These are phyloP conservation scores for Blastocystis sp. DNA, from an alignment of 352 stramenopile genomes.

Conservation along the genomic window DNA sequence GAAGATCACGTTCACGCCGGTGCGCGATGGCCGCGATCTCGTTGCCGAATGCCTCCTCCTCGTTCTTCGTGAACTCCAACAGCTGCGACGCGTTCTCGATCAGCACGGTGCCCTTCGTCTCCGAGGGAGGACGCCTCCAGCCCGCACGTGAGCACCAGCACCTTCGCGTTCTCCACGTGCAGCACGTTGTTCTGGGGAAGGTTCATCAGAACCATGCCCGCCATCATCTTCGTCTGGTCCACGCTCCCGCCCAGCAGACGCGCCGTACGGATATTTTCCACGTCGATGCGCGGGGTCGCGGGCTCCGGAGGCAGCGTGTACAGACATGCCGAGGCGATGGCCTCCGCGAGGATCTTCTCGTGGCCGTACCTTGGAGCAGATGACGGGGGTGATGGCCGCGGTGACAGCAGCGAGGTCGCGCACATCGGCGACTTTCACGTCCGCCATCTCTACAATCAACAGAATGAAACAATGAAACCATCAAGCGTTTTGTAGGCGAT, in stretches of 20 bases:
- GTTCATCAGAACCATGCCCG: conserved; percentile 92
- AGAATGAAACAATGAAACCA: conserved; percentile 24
- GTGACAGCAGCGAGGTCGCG: conserved; percentile 82
- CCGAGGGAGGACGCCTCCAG: conserved; percentile 91
- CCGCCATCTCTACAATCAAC: conserved; percentile 77
- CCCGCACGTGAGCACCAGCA: conserved; percentile 79
- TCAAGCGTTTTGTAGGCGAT: conserved; percentile 86
- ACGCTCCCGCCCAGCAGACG: conserved; percentile 95
- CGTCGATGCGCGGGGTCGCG: conserved; percentile 85
- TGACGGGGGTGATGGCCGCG: conserved; percentile 85
- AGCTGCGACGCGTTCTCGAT: conserved; percentile 86
- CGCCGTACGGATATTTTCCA: conserved; percentile 94
- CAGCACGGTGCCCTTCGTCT: conserved; percentile 98
- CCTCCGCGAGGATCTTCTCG: conserved; percentile 85
- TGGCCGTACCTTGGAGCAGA: conserved; percentile 94
- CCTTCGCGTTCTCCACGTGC: conserved; percentile 85
- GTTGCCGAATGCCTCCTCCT: conserved; percentile 95
- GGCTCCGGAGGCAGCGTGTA: conserved; percentile 81
- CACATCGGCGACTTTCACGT: conserved; percentile 78
- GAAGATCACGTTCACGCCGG: conserved; percentile 90
- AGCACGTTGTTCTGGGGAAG: conserved; percentile 87
- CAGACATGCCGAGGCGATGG: conserved; percentile 90
- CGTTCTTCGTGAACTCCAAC: conserved; percentile 87
- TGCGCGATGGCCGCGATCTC: conserved; percentile 92
- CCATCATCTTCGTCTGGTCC: conserved; percentile 88